Conservation (phyloP, 768 basidiomycete species). For the Obba rivulosa region DNA sequence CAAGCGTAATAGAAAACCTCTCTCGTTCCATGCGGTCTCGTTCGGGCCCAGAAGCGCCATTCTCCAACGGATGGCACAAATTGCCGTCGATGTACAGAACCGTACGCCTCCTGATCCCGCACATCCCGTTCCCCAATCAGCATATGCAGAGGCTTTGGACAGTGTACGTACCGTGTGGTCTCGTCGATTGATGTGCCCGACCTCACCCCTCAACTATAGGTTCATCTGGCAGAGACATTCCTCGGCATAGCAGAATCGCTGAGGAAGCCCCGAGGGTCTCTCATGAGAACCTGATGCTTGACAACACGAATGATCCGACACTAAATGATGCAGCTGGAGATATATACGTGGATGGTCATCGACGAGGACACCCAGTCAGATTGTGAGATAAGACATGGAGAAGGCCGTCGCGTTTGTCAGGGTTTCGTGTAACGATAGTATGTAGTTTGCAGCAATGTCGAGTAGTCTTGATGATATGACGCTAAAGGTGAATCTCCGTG, state of each 20-base stretch:
- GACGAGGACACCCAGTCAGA: too few relatives aligned
- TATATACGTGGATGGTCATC: too few relatives aligned
- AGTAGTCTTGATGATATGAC: too few relatives aligned
- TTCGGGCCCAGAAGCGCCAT: constrained; percentile 36
- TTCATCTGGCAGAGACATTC: constrained; percentile 54
- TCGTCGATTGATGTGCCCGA: neutral
- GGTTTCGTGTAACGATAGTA: too few relatives aligned
- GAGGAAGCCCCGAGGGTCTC: constrained; percentile 47
- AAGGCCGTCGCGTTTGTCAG: too few relatives aligned
- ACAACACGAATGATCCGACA: too few relatives aligned
- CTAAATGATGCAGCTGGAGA: too few relatives aligned
- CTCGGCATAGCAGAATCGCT: constrained; percentile 53
- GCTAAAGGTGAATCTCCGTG: too few relatives aligned
- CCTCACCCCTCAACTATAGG: constrained; percentile 24
- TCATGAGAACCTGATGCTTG: constrained; percentile 23
- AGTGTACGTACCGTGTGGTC: constrained; percentile 29
- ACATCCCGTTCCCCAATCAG: constrained; percentile 35
- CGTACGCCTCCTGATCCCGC: constrained; percentile 36
- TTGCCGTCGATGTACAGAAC: constrained; percentile 45
- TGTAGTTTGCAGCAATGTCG: too few relatives aligned
- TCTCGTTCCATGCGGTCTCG: constrained; percentile 55
- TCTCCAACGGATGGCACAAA: constrained; percentile 45
- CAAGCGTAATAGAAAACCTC: constrained; percentile 35
- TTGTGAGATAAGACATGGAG: too few relatives aligned
- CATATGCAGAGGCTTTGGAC: constrained; percentile 46